A percentile compares a stretch with the other conserved stretches of the same genome.
These are phyloP conservation scores for Kodamaea derodonti DNA, from an alignment of 1,139 yeast genomes.

Conservation along the genomic window DNA sequence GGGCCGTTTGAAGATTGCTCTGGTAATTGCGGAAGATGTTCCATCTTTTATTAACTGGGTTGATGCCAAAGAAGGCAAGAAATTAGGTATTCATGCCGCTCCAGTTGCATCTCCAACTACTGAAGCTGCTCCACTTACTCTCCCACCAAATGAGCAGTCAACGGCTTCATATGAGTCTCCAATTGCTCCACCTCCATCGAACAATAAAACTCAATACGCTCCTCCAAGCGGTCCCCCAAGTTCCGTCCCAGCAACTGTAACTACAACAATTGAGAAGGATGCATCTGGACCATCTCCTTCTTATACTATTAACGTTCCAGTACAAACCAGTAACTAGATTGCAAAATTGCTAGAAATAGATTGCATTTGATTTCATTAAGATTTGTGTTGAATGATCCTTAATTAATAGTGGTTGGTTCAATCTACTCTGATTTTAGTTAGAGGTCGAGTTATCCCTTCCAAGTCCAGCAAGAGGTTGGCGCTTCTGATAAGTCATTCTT, in stretches of 20 bases:
- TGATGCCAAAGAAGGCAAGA: slow-evolving; percentile 7
- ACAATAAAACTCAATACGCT: not conserved
- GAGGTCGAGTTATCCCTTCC: no score
- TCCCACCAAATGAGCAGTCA: not conserved
- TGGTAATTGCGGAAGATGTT: slow-evolving; percentile 63
- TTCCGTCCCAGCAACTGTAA: not conserved
- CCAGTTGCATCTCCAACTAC: not conserved
- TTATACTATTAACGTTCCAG: not conserved
- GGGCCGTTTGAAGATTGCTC: slow-evolving; percentile 51
- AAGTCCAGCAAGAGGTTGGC: no score
- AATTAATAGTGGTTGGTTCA: no score
- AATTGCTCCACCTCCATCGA: not conserved
- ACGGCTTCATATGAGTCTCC: not conserved
- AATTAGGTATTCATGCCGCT: not conserved
- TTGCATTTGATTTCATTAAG: no score
- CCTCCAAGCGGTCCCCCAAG: not conserved
- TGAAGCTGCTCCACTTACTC: not conserved
- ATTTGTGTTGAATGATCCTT: no score
- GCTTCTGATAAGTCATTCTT: no score
- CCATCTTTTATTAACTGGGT: slow-evolving; percentile 57
- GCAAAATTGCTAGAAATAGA: no score
- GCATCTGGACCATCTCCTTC: not conserved
- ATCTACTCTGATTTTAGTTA: no score
- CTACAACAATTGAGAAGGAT: not conserved
- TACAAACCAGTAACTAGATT: no score